Evolutionary conservation across 1,284 basidiomycete genomes (phyloP).

Genomic region (Peniophora sp.): DNA sequence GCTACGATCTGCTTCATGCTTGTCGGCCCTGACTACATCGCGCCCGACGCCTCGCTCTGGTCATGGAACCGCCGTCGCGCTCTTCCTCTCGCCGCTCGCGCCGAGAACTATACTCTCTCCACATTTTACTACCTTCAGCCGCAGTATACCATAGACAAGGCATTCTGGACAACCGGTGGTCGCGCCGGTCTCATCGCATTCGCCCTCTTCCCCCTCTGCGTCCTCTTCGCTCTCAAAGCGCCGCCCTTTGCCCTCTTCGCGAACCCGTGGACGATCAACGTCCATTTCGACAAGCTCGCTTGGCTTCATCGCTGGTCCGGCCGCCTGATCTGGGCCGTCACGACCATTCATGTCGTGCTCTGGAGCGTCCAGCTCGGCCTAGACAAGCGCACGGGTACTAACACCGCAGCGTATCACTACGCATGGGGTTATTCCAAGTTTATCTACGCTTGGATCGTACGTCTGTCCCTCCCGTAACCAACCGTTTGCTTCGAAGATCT

Average conservation of each 20-base stretch:
- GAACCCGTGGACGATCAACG: constrained; percentile 57
- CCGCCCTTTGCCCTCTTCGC: constrained; percentile 79
- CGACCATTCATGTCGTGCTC: constrained; percentile 59
- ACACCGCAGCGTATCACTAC: constrained; percentile 49
- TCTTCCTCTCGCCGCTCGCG: too few species aligned
- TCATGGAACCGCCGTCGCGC: constrained; percentile 19
- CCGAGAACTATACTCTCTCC: constrained; percentile 17
- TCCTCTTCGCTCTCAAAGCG: constrained; percentile 75
- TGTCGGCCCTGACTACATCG: constrained; percentile 71
- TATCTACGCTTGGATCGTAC: constrained; percentile 65
- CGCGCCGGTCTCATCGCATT: constrained; percentile 75
- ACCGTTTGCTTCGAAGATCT: not conserved
- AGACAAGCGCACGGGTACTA: constrained; percentile 42
- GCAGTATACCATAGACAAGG: constrained; percentile 60
- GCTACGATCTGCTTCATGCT: constrained; percentile 40
- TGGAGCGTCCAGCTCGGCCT: constrained; percentile 70
- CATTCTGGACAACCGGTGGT: constrained; percentile 73
- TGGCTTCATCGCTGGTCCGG: constrained; percentile 71
- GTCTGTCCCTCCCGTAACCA: constrained; percentile 18
- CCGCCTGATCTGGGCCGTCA: constrained; percentile 67
- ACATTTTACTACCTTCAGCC: constrained; percentile 30
- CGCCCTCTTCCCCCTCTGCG: constrained; percentile 68
- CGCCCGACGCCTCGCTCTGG: constrained; percentile 44
- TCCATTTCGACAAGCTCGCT: constrained; percentile 74
- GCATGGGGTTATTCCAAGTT: constrained; percentile 68